phyloP scores from a whole-genome alignment of 257 asterid genomes.

The Solanum infundibuliforme region DNA sequence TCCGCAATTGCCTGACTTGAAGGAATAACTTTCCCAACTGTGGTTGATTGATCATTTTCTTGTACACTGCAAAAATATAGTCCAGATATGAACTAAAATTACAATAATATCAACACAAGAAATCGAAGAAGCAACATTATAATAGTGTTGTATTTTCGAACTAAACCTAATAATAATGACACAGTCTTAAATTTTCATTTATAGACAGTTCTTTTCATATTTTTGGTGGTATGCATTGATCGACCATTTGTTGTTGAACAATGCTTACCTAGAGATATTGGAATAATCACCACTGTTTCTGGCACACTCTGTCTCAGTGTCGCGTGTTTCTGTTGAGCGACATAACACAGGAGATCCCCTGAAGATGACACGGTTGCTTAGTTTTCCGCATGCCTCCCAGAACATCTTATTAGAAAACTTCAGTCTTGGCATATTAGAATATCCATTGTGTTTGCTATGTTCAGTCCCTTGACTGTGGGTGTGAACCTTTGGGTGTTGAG shows the following conservation, averaged over 20 bases:
- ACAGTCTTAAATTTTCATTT: neutral
- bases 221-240: neutral
- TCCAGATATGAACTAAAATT: neutral
- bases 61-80: conserved; percentile 26
- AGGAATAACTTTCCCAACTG: conserved; percentile 29
- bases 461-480: conserved; percentile 28
- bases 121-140: neutral
- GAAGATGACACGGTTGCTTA: conserved; percentile 20
- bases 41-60: conserved; percentile 33
- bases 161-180: neutral
- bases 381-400: conserved; percentile 43
- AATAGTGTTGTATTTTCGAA: neutral
- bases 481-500: conserved; percentile 46
- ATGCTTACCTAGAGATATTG: conserved; percentile 42
- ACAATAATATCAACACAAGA: neutral
- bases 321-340: conserved; percentile 43
- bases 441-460: conserved; percentile 29
- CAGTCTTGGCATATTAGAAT: conserved; percentile 25
- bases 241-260: neutral
- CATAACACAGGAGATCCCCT: conserved; percentile 42
- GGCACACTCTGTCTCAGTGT: conserved; percentile 44
- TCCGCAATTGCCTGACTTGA: conserved; percentile 65
- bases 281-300: conserved; percentile 29
- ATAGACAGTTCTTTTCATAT: neutral
- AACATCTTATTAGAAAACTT: conserved; percentile 34